phyloP scores from a whole-genome alignment of 768 basidiomycete species.

The Podaxis sp. region DNA sequence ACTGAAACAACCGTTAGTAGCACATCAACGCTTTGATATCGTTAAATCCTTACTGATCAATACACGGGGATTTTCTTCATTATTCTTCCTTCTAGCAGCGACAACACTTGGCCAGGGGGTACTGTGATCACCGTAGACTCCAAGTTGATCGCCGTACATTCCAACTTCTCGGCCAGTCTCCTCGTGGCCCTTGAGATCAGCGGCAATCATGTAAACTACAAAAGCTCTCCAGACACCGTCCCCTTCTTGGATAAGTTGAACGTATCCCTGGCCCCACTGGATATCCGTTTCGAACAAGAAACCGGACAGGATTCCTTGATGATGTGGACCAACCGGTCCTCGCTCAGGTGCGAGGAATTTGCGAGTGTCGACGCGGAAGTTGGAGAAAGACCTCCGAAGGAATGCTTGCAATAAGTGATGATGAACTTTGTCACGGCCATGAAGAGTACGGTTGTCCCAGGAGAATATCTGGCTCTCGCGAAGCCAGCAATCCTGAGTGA shows the following conservation, averaged over 20 bases:
- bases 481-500: slow-evolving; percentile 4
- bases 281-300: slow-evolving; percentile 5
- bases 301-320: slow-evolving; percentile 1
- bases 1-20: not conserved
- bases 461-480: slow-evolving; percentile 9
- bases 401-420: not conserved
- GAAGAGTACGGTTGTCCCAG: slow-evolving; percentile 9
- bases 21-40: too few species aligned
- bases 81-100: not conserved
- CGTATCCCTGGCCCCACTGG: slow-evolving; percentile 9
- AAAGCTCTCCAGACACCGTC: slow-evolving; percentile 6
- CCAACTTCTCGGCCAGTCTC: slow-evolving; percentile 1
- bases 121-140: slow-evolving; percentile 1
- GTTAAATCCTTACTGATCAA: not conserved
- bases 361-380: slow-evolving; percentile 3
- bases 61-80: slow-evolving; percentile 1
- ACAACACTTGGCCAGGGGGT: not conserved
- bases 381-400: not conserved
- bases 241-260: not conserved
- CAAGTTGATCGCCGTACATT: not conserved
- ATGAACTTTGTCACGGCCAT: slow-evolving; percentile 1
- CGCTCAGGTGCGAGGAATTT: slow-evolving; percentile 2
- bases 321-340: not conserved
- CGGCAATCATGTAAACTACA: not conserved
- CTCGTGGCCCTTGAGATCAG: slow-evolving; percentile 5